These are phyloP conservation scores for Talaromyces verruculosus DNA, from an alignment of 2,329 filamentous ascomycete genomes.

Conservation along the genomic window DNA sequence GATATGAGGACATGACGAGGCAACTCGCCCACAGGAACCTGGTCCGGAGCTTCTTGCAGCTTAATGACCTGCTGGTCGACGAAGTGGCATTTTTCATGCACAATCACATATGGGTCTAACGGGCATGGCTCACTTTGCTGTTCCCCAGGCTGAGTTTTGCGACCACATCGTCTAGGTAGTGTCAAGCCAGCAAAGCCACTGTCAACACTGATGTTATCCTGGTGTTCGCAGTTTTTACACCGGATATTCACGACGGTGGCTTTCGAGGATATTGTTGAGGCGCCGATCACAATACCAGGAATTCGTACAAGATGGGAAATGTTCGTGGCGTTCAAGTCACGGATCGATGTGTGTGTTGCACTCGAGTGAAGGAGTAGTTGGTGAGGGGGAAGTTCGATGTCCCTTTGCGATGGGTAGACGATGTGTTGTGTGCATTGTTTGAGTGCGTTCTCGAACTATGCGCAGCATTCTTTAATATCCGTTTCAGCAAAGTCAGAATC, in stretches of 20 bases:
- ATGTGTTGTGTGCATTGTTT: conserved; percentile 91
- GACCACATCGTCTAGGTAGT: conserved; percentile 75
- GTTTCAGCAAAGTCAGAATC: not conserved
- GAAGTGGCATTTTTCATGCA: conserved; percentile 91
- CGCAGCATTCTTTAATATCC: conserved; percentile 10
- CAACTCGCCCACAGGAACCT: conserved; percentile 94
- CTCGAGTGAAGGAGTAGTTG: conserved; percentile 93
- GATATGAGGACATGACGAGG: conserved; percentile 93
- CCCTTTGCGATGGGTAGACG: conserved; percentile 73
- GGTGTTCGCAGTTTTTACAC: conserved; percentile 80
- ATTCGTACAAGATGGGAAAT: conserved; percentile 95
- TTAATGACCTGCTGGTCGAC: conserved; percentile 98
- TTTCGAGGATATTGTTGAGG: conserved; percentile 94
- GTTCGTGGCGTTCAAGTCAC: conserved; percentile 86
- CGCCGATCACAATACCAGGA: conserved; percentile 95
- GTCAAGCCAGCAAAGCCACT: conserved; percentile 87
- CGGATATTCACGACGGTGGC: conserved; percentile 82
- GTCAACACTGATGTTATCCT: conserved; percentile 67
- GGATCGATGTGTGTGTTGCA: conserved; percentile 86
- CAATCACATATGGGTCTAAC: conserved; percentile 90
- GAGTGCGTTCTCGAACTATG: conserved; percentile 83
- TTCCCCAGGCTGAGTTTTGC: conserved; percentile 59
- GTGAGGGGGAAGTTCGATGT: conserved; percentile 77
- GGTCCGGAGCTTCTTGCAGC: conserved; percentile 93
- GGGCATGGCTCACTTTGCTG: conserved; percentile 76